Percentiles rank a stretch among this genome's conserved stretches.
These are phyloP conservation scores for Endoconidiophora polonica DNA, from an alignment of 2,329 filamentous ascomycete genomes.

Conservation along the genomic window DNA sequence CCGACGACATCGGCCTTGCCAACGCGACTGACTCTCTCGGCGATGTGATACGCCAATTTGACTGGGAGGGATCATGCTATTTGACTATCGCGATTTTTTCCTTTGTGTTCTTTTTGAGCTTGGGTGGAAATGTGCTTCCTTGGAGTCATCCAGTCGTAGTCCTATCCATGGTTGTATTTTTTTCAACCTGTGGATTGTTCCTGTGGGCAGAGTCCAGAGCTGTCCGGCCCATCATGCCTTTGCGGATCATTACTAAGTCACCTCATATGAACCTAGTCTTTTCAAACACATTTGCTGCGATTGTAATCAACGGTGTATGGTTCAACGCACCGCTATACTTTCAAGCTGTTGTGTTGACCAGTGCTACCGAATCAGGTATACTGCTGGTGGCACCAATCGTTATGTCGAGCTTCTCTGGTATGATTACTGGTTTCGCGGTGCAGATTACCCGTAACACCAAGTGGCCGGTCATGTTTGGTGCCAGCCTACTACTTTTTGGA, in stretches of 20 bases:
- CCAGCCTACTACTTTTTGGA: conserved; percentile 31
- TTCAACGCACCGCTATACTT: conserved; percentile 60
- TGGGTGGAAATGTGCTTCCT: conserved; percentile 46
- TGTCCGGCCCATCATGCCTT: conserved; percentile 41
- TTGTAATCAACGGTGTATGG: conserved; percentile 37
- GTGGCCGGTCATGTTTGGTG: conserved; percentile 38
- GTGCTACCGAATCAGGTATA: conserved; percentile 55
- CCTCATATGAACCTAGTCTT: conserved; percentile 43
- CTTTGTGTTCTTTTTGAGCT: conserved; percentile 42
- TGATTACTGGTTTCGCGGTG: conserved; percentile 45
- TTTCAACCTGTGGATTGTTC: conserved; percentile 19
- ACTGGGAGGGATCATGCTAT: conserved; percentile 36
- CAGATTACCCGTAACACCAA: conserved; percentile 42
- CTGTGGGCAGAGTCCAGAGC: conserved; percentile 35
- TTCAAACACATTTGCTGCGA: conserved; percentile 33
- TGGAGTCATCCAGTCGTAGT: conserved; percentile 44
- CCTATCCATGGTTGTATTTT: conserved; percentile 12
- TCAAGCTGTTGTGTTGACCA: conserved; percentile 54
- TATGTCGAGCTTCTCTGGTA: conserved; percentile 36
- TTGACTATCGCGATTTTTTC: conserved; percentile 37
- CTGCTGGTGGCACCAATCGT: conserved; percentile 49
- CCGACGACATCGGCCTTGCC: conserved; percentile 33
- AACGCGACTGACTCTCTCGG: conserved; percentile 26
- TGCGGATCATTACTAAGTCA: conserved; percentile 29
- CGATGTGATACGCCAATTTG: conserved; percentile 38